phyloP scores from a whole-genome alignment of 2,329 filamentous ascomycete genomes.

The Diplocarpon rosae region DNA sequence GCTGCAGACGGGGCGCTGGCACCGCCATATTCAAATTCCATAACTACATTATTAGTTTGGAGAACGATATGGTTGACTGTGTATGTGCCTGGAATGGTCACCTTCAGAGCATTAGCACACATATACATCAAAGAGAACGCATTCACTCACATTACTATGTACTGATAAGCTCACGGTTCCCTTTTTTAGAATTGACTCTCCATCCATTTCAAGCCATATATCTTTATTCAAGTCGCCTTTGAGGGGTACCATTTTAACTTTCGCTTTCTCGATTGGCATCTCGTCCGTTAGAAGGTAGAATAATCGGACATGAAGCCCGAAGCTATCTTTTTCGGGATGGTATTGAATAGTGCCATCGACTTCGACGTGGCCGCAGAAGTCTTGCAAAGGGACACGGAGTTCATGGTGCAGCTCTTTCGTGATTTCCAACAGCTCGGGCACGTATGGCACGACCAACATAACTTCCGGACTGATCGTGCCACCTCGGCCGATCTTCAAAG shows the following conservation, averaged over 20 bases:
- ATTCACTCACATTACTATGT: slow-evolving; percentile 33
- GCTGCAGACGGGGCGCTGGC: slow-evolving; percentile 8
- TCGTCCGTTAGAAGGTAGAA: slow-evolving; percentile 62
- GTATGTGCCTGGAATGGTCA: slow-evolving; percentile 61
- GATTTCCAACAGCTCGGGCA: slow-evolving; percentile 23
- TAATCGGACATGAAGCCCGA: slow-evolving; percentile 57
- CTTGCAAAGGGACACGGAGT: slow-evolving; percentile 54
- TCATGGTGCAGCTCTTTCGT: slow-evolving; percentile 40
- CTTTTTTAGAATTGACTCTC: slow-evolving; percentile 35
- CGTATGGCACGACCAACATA: slow-evolving; percentile 22
- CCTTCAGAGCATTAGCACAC: slow-evolving; percentile 32
- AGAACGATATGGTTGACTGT: slow-evolving; percentile 63
- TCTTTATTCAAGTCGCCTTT: slow-evolving; percentile 50
- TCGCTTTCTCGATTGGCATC: slow-evolving; percentile 54
- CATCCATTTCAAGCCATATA: slow-evolving; percentile 45
- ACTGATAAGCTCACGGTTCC: slow-evolving; percentile 34
- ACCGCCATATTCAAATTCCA: slow-evolving; percentile 39
- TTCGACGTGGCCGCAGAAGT: slow-evolving; percentile 62
- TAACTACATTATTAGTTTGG: slow-evolving; percentile 47
- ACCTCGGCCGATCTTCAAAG: slow-evolving; percentile 9
- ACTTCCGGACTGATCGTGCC: slow-evolving; percentile 12
- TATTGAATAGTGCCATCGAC: slow-evolving; percentile 61
- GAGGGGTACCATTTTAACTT: slow-evolving; percentile 49
- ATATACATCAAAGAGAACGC: background rate
- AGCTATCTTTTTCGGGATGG: slow-evolving; percentile 61